A percentile compares a stretch with the other conserved stretches of the same genome.
phyloP scores from a whole-genome alignment of 1,284 basidiomycete species.

The Naganishia sp. region DNA sequence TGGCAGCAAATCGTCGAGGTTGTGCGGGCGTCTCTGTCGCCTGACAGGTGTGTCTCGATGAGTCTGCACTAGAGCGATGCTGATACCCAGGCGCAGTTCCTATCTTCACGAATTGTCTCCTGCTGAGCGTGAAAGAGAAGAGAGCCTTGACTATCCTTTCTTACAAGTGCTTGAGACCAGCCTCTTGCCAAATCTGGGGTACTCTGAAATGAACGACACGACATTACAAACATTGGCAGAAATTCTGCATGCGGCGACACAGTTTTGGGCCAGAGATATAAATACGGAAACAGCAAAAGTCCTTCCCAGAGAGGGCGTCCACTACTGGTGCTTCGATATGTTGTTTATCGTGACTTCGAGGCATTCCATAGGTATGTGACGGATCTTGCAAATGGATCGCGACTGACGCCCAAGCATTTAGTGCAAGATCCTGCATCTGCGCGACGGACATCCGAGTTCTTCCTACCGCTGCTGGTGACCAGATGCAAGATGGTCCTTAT shows the following conservation, averaged over 20 bases:
- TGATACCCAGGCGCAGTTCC: slow-evolving; percentile 55
- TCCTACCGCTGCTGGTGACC: slow-evolving; percentile 68
- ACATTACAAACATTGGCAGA: slow-evolving; percentile 71
- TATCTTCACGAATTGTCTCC: slow-evolving; percentile 61
- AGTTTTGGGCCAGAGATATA: slow-evolving; percentile 57
- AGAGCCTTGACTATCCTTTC: slow-evolving; percentile 82
- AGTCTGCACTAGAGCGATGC: neutral
- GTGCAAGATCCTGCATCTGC: slow-evolving; percentile 58
- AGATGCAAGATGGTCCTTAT: slow-evolving; percentile 70
- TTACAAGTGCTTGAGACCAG: slow-evolving; percentile 74
- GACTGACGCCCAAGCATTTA: slow-evolving; percentile 43
- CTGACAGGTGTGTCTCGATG: slow-evolving; percentile 68
- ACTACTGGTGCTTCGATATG: slow-evolving; percentile 92
- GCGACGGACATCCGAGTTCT: slow-evolving; percentile 69
- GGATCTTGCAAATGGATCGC: slow-evolving; percentile 5
- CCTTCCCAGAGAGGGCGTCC: slow-evolving; percentile 76
- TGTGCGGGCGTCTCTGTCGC: slow-evolving; percentile 75
- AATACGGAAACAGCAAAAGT: slow-evolving; percentile 44
- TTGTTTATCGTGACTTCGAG: slow-evolving; percentile 59
- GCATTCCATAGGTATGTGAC: slow-evolving; percentile 18
- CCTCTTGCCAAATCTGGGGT: slow-evolving; percentile 73
- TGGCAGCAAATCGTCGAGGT: slow-evolving; percentile 85
- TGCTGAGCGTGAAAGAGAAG: slow-evolving; percentile 72
- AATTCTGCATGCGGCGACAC: slow-evolving; percentile 73
- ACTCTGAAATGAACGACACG: slow-evolving; percentile 68